Conservation (phyloP, 768 basidiomycete species). For the Naganishia randhawae region DNA sequence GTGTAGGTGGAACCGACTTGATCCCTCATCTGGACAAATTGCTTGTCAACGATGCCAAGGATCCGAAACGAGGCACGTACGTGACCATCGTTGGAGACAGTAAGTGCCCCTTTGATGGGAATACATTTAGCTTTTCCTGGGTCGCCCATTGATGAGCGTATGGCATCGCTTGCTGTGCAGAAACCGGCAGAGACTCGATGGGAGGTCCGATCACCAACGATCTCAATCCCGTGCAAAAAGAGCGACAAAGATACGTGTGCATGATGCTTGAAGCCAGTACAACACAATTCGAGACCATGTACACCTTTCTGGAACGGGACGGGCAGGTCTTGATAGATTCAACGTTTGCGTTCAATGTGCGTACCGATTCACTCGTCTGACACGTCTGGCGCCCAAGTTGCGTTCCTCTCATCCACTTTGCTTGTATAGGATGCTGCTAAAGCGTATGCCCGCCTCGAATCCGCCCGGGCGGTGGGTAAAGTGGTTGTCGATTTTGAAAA, state of each 20-base stretch:
- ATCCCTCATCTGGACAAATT: conserved; percentile 72
- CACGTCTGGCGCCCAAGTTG: background rate
- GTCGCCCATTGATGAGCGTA: background rate
- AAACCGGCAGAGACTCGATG: conserved; percentile 35
- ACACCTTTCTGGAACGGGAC: conserved; percentile 29
- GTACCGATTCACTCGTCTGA: conserved; percentile 2
- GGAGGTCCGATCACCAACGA: conserved; percentile 37
- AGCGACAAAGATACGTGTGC: conserved; percentile 31
- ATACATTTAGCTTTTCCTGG: background rate
- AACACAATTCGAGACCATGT: conserved; percentile 32
- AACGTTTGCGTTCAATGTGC: conserved; percentile 29
- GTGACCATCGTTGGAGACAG: conserved; percentile 42
- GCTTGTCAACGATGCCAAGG: conserved; percentile 57
- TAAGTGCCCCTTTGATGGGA: conserved; percentile 25
- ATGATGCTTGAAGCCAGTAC: conserved; percentile 28
- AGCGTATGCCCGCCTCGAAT: conserved; percentile 64
- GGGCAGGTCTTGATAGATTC: conserved; percentile 34
- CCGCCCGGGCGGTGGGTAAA: conserved; percentile 62
- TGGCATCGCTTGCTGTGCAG: conserved; percentile 12
- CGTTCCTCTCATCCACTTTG: background rate
- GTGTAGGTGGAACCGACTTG: conserved; percentile 65
- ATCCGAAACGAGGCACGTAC: conserved; percentile 36
- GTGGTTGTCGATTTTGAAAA: conserved; percentile 56
- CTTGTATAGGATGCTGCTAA: conserved; percentile 55
- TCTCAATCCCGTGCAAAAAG: conserved; percentile 30